Base-by-base conservation (phyloP, 2,329 filamentous ascomycete genomes). In the Aspergillus neoniger region DNA sequence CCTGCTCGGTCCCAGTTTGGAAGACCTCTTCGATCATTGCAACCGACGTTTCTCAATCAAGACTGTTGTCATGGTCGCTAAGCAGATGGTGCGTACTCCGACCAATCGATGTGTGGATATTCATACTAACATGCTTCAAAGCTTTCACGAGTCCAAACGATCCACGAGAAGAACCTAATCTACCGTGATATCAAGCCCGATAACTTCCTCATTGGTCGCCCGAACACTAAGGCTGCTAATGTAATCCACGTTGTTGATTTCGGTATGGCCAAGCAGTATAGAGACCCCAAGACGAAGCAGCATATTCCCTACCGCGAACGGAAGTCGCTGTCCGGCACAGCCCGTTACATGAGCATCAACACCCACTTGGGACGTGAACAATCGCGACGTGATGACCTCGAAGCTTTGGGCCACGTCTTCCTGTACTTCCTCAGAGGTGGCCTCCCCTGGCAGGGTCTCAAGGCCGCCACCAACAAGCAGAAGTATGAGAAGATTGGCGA, bases 401-500 rank as follows among this genome's bases (percentile, higher is more conserved):
- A 99, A 80, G 95, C 95, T 14, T 76, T 89, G 10, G 86, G 86
- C 19, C 86, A 89, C 71, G 86, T 89, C 53, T 89, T 89, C 75
- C 86, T 89, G 84, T 89, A 89, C 77, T 88, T 89, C 77, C 77
- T 89, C 51, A 78, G 86, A 62, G 86, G 86, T 47, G 86, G 86
- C 59, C 80, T 89, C 55, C 86, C 86, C 58, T 89, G 86, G 86
- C 86, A 89, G 74, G 86, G 86, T 57, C 76, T 88, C 60, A 88
- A 88, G 77, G 86, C 86, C 69, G 86, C 86, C 15, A 89, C 86
- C 58, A 89, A 89, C 79, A 89, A 99, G 86, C 95, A 99, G 77
- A 99, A 99, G 82, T 99, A 99, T 76, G 95, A 99, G 81, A 98
- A 98, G 85, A 99, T 99, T 79, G 95, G 95, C 49, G 94, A 99